A percentile compares a stretch with the other conserved stretches of the same genome.
These are phyloP conservation scores for Tulasnella calospora DNA, from an alignment of 768 basidiomycete species.

Conservation along the genomic window DNA sequence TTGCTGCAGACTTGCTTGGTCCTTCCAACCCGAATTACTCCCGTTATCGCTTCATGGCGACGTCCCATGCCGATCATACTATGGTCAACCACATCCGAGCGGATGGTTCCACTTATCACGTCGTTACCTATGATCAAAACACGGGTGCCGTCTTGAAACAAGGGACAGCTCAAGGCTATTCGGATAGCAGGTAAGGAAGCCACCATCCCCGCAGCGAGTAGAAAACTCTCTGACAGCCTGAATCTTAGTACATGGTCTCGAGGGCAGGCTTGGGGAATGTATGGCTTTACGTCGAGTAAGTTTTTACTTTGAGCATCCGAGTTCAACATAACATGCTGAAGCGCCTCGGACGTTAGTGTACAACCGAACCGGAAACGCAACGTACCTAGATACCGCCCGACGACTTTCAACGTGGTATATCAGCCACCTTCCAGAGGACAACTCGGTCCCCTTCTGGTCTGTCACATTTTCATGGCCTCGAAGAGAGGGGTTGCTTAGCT, in stretches of 20 bases:
- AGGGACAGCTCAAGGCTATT: constrained; percentile 58
- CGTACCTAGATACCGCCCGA: constrained; percentile 58
- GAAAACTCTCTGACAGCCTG: not conserved
- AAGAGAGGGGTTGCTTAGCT: not conserved
- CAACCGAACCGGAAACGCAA: constrained; percentile 45
- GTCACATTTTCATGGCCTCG: constrained; percentile 25
- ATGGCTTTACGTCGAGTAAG: constrained; percentile 65
- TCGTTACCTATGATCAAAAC: constrained; percentile 30
- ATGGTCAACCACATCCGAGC: constrained; percentile 30
- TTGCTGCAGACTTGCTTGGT: constrained; percentile 12
- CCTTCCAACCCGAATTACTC: constrained; percentile 25
- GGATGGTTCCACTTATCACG: constrained; percentile 31
- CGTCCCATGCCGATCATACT: constrained; percentile 33
- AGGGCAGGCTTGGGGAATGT: constrained; percentile 67
- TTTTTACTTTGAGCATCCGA: not conserved
- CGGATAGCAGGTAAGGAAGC: constrained; percentile 38
- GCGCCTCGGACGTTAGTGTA: constrained; percentile 46
- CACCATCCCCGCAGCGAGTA: too few relatives aligned
- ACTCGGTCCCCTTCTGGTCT: constrained; percentile 60
- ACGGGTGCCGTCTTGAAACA: constrained; percentile 56
- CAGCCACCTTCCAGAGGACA: constrained; percentile 52
- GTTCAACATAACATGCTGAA: not conserved
- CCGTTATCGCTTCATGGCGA: constrained; percentile 29
- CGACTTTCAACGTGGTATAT: constrained; percentile 58
- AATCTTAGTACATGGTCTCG: constrained; percentile 62